Evolutionary conservation across 257 asterid genomes (phyloP), one percentile per base, ranked within the genome.

Genomic region (Solanum ossicruentum): DNA sequence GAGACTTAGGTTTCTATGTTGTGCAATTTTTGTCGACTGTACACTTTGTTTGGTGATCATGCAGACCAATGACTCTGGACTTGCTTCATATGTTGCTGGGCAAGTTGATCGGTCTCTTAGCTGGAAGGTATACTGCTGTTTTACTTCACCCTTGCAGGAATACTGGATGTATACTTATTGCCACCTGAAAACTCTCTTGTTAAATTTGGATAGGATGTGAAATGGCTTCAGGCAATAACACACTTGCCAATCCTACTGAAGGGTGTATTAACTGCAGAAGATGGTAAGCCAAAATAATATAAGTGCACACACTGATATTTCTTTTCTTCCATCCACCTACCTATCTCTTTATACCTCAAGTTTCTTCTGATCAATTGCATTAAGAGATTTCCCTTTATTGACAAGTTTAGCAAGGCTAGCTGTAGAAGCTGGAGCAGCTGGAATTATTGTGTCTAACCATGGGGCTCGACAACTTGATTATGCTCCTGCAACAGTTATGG

Each of bases 391-490:
- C 82, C 51, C 67, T 21, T 45, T 57, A 49, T 70, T 86, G 84
- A 57, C 54, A 52, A 18, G 81, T 84, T 54, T 73, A 94, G 97
- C 98, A 57, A 89, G 85, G 47, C 84, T 90, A 82, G 90, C 93
- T 2, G 89, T 93, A 63, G 90, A 94, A 90, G 90, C 91, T 72
- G 97, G 98, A 84, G 94, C 81, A 66, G 94, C 93, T 4, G 98
- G 98, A 87, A 92, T 94, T 41, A 91, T 93, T 63, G 98, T 94
- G 83, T 94, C 98, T 39, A 94, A 94, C 85, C 98, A 94, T 58
- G 97, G 98, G 43, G 97, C 97, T 87, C 89, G 97, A 54, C 98
- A 94, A 87, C 94, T 94, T n/a, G 98, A 94, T 52, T 94, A 91
- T 83, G 94, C 89, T 54, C 94, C 94, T 41, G 94, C 97, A 56